Evolutionary conservation across 345 rosid species (phyloP).

Genomic region (Trapa incisa): DNA sequence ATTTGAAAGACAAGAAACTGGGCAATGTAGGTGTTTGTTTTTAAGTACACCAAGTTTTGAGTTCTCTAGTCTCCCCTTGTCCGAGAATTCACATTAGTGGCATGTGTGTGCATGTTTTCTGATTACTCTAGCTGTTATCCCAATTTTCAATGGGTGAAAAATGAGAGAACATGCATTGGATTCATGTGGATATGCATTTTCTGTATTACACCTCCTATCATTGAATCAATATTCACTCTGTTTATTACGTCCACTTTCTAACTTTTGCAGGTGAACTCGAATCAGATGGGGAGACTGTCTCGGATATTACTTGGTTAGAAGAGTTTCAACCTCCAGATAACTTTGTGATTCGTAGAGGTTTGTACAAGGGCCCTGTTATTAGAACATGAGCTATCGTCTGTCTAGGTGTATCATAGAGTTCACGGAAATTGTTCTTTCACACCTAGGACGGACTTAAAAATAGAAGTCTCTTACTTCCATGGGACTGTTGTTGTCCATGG

Average conservation of each 20-base stretch:
- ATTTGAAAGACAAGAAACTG: background rate
- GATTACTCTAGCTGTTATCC: no score
- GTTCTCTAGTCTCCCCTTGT: background rate
- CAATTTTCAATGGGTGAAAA: no score
- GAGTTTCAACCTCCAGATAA: constrained; percentile 77
- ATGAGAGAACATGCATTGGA: no score
- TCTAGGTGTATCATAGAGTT: constrained; percentile 12
- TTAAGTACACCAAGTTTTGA: background rate
- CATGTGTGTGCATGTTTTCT: no score
- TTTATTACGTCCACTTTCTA: background rate
- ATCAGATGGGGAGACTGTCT: constrained; percentile 36
- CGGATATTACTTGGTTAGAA: constrained; percentile 65
- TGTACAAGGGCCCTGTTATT: constrained; percentile 67
- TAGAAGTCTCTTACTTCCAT: background rate
- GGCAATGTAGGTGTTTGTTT: background rate
- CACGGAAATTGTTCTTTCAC: constrained; percentile 4
- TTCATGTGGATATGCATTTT: background rate
- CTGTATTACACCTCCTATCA: background rate
- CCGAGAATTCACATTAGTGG: no score
- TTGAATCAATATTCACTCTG: background rate
- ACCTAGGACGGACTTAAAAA: background rate
- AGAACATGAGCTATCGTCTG: constrained; percentile 32
- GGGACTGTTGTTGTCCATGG: background rate
- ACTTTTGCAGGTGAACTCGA: constrained; percentile 45
- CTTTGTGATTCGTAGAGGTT: constrained; percentile 56